A percentile compares a stretch with the other conserved stretches of the same genome.
These are phyloP conservation scores for Plasmodium vivax DNA, from an alignment of 169 alveolate genomes.

Conservation along the genomic window DNA sequence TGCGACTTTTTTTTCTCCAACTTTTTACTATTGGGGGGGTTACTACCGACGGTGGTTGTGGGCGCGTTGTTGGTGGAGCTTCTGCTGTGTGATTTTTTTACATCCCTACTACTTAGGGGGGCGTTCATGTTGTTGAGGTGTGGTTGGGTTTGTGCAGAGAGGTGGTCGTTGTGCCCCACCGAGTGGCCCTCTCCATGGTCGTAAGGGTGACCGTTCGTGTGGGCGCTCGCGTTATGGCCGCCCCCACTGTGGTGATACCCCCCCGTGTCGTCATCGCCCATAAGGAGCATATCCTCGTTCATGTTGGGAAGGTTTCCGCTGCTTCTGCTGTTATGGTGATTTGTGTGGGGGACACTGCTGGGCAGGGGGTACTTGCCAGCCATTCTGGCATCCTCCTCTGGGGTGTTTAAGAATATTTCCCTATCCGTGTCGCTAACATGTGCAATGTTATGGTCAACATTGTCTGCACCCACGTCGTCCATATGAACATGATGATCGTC, in stretches of 20 bases:
- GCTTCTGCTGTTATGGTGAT: not conserved
- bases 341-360: not conserved
- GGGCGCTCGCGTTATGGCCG: not conserved
- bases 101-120: not conserved
- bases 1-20: slow-evolving; percentile 18
- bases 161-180: not conserved
- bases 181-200: not conserved
- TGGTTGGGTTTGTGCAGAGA: not conserved
- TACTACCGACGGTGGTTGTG: not conserved
- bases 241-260: not conserved
- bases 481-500: not conserved
- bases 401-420: not conserved
- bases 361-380: not conserved
- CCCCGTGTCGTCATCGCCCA: not conserved
- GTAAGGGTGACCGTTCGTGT: not conserved
- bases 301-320: slow-evolving; percentile 23
- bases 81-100: not conserved
- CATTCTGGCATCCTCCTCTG: not conserved
- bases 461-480: not conserved
- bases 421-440: slow-evolving; percentile 1
- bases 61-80: not conserved
- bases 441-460: not conserved
- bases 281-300: slow-evolving; percentile 28
- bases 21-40: not conserved
- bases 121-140: not conserved